phyloP scores from a whole-genome alignment of 352 stramenopile genomes.

The Blastocystis hominis region DNA sequence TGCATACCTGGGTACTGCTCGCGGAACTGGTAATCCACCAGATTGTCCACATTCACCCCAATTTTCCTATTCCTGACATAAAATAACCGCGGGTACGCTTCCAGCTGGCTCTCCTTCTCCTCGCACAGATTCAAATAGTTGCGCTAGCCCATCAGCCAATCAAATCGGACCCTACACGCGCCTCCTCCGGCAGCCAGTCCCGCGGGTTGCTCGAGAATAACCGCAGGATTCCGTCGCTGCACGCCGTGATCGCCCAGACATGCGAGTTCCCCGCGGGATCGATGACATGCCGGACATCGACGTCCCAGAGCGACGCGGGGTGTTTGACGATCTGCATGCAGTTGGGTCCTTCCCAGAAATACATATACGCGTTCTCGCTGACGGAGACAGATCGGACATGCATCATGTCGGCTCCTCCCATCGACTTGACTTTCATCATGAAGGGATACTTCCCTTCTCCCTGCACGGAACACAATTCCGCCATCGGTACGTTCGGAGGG shows the following conservation, averaged over 20 bases:
- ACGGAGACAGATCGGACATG: background rate
- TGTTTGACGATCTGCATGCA: background rate
- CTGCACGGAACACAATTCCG: background rate
- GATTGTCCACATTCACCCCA: background rate
- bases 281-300: background rate
- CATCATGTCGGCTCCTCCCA: background rate
- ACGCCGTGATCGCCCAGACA: background rate
- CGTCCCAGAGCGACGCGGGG: slow-evolving; percentile 33
- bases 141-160: background rate
- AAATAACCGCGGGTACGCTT: background rate
- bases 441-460: slow-evolving; percentile 33
- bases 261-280: background rate
- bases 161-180: background rate
- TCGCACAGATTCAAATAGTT: background rate
- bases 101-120: background rate
- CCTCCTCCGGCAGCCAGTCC: background rate
- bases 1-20: background rate
- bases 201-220: background rate
- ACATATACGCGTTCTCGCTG: background rate
- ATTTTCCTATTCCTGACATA: background rate
- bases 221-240: background rate
- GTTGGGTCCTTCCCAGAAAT: background rate
- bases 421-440: slow-evolving; percentile 21
- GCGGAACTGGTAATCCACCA: background rate
- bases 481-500: background rate